These are phyloP conservation scores for Suzukiozyma palmioleophila DNA, from an alignment of 1,139 yeast genomes.

Conservation along the genomic window DNA sequence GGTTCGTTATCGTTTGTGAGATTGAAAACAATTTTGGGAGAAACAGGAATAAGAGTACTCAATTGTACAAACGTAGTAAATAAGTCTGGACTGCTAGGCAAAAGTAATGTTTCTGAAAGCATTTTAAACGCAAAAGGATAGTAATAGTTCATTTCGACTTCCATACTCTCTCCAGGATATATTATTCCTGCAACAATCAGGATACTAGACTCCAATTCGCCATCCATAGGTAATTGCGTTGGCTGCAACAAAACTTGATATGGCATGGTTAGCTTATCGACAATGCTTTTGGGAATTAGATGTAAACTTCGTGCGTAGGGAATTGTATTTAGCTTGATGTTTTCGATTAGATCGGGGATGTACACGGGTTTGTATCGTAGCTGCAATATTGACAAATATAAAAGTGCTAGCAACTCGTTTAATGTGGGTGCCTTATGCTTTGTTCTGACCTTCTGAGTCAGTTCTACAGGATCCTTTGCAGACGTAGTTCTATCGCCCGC, in stretches of 20 bases:
- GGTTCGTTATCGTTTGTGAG: conserved; percentile 2
- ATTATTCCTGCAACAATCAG: conserved; percentile 10
- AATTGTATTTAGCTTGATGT: conserved; percentile 27
- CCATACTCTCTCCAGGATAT: conserved; percentile 6
- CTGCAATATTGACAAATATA: conserved; percentile 35
- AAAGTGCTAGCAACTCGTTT: conserved; percentile 29
- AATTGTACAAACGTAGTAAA: conserved; percentile 18
- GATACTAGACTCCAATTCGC: conserved; percentile 21
- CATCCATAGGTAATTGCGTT: conserved; percentile 22
- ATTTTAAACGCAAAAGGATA: conserved; percentile 32
- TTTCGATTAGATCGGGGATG: conserved; percentile 27
- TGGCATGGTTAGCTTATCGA: conserved; percentile 21
- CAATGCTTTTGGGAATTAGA: conserved; percentile 21
- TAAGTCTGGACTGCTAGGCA: conserved; percentile 30
- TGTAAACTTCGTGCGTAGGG: conserved; percentile 36
- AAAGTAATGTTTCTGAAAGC: conserved; percentile 20
- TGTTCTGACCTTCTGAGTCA: neutral
- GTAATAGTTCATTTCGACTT: conserved; percentile 22
- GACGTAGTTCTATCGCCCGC: neutral
- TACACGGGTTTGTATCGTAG: conserved; percentile 36
- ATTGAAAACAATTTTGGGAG: conserved; percentile 7
- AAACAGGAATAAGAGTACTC: conserved; percentile 7
- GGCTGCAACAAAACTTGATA: conserved; percentile 26
- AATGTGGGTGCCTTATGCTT: conserved; percentile 14
- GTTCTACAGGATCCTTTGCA: conserved; percentile 5